Percentiles rank a stretch among this genome's conserved stretches.
phyloP scores from a whole-genome alignment of 1,284 basidiomycete species.

The Mycena sp. region DNA sequence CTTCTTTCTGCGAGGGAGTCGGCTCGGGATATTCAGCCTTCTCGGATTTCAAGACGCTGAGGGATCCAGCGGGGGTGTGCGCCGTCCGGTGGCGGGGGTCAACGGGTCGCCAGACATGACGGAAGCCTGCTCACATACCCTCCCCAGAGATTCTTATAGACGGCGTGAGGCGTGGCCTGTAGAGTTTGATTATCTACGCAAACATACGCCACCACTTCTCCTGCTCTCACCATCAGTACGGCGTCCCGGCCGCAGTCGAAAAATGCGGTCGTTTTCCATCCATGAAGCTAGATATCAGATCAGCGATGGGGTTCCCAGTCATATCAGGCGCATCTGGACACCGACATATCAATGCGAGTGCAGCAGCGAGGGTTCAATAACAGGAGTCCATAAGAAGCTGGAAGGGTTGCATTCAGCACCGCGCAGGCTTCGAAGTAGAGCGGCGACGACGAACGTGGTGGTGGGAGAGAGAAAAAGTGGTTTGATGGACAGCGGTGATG shows the following conservation, averaged over 20 bases:
- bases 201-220: neutral
- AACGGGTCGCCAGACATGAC: slow-evolving; percentile 4
- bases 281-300: neutral
- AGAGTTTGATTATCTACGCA: too few species aligned
- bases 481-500: too few species aligned
- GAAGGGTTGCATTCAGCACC: too few species aligned
- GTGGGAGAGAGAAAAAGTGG: too few species aligned
- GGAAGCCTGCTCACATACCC: neutral
- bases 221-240: too few species aligned
- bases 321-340: neutral
- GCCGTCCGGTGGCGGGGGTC: neutral
- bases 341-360: too few species aligned
- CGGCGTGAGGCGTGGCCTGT: too few species aligned
- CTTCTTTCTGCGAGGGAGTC: neutral
- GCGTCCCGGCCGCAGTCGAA: neutral
- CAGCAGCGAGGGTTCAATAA: too few species aligned
- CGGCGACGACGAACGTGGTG: neutral
- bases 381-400: too few species aligned
- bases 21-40: neutral
- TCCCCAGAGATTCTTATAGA: neutral
- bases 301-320: neutral
- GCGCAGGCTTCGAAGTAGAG: neutral
- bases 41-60: neutral
- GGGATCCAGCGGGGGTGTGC: neutral
- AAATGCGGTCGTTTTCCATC: neutral